phyloP scores from a whole-genome alignment of 306 rosid species.

The Dryas octopetala region DNA sequence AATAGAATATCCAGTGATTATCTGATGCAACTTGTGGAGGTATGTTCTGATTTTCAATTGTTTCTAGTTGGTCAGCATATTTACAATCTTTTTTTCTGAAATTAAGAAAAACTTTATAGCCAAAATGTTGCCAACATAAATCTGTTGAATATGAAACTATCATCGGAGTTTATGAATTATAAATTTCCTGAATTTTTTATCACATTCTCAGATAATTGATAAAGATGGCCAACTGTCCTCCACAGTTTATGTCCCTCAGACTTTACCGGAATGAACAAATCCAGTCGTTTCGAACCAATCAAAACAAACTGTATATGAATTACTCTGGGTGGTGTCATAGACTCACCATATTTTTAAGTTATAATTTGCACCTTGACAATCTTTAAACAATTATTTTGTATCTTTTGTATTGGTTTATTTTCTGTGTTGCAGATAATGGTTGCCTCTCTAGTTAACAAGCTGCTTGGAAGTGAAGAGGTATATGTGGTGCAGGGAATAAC shows the following conservation, averaged over 20 bases:
- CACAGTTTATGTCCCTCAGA: too few species aligned
- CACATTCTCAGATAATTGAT: neutral
- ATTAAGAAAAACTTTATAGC: too few species aligned
- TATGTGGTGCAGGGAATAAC: neutral
- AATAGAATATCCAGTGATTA: neutral
- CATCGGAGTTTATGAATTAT: neutral
- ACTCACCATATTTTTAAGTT: neutral
- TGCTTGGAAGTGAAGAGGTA: conserved; percentile 6
- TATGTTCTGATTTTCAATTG: neutral
- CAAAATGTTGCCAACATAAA: neutral
- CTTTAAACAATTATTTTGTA: neutral
- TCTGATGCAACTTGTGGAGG: conserved; percentile 4
- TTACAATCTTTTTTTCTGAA: neutral
- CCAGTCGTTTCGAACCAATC: neutral
- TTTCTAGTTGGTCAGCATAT: neutral
- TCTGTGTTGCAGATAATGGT: neutral
- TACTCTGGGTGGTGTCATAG: neutral
- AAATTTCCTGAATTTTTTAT: neutral
- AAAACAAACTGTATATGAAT: too few species aligned
- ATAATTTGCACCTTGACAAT: neutral
- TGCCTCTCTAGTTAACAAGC: neutral
- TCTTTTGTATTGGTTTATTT: neutral
- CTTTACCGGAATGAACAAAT: neutral
- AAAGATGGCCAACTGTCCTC: neutral
- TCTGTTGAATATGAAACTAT: neutral